Base-by-base conservation (phyloP, 441 rosid genomes). In the Manihot esculenta region DNA sequence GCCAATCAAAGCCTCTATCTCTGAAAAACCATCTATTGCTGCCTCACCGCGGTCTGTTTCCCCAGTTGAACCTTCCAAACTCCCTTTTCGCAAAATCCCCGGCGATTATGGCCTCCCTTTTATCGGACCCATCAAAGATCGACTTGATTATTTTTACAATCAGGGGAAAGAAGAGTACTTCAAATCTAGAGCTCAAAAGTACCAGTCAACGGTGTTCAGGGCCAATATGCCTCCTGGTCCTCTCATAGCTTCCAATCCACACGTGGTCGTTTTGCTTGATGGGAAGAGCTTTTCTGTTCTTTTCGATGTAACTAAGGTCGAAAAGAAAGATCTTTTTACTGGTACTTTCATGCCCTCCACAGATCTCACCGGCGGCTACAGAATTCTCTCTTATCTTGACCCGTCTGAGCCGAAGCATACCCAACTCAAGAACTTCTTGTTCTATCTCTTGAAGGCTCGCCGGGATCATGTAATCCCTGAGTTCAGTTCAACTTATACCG, bases 331-430 rank as follows among this genome's bases (percentile, higher is more conserved):
- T 70, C 71, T 93, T 68, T 91, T 91, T 79, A 86, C 93, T 5
- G 98, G 98, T 1, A 91, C 98, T 24, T 93, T 48, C 85, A 87
- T 85, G 94, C 94, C 98, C 10, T 93, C 98, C 10, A 77, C 83
- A 0, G 83, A 87, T 3, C 86, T 90, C 59, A 93, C 95, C 42
- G 98, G 98, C 10, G 94, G 97, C 3, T 89, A 91, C 74, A 80
- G 98, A 1, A 58, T 87, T 23, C 76, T 89, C 11, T 82, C 97
- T 2, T 93, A 86, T 50, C 94, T 91, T 23, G 98, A 89, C 30
- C 94, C 97, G 0, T 81, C 97, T 3, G 98, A 90, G 71, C 90
- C 90, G 1, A 82, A 77, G 26, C 98, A 93, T 64, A 80, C 74
- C 9, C 87, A 84, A 70, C 87, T 93, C 69, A 93, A 93, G 72